Base-by-base conservation (phyloP, 2,329 filamentous ascomycete species). In the Alternaria gansuensis region DNA sequence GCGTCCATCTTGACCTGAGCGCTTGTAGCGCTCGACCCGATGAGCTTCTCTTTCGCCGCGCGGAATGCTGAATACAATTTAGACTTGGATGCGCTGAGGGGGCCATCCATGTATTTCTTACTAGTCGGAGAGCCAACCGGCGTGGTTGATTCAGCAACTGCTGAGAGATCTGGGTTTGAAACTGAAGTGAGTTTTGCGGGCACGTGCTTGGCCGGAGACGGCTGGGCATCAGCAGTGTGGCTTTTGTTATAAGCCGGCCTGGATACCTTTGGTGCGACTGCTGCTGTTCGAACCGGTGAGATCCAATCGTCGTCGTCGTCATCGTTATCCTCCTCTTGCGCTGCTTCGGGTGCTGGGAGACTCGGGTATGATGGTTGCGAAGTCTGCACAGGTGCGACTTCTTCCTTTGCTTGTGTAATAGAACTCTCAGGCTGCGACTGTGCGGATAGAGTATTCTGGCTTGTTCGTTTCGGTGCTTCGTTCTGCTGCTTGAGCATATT, bases 31-130 rank as follows among this genome's bases (percentile, higher is more conserved):
- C 83, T 86, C 62, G 85, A 94, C 66, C 90, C 96, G 17, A 90
- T 92, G 63, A 97, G 89, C 48, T 97, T 85, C 13, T 90, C 91
- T 76, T 91, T 94, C 4, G 93, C 95, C 54, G 89, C 91, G 78
- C 93, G 93, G 68, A 97, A 82, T 59, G 97, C 93, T 9, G 93
- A 96, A 45, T 94, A 96, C 46, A 98, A 83, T 75, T 93, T 96
- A 72, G 91, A 92, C 80, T 97, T 98, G 28, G 95, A 93, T 51
- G 95, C 92, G 77, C 93, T 97, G 59, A 97, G 78, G 5, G 92
- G 92, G 58, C 90, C 94, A 66, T 96, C 93, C 75, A 63, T 84
- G 80, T 75, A 85, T 79, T 75, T 84, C 70, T 78, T 81, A 56
- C 70, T 70, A 67, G 66, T 68, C 28, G 86, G 87, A 24, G 86